Percentiles rank a stretch among this genome's conserved stretches.
phyloP scores from a whole-genome alignment of 345 rosid genomes.

The Dipteronia dyeriana region DNA sequence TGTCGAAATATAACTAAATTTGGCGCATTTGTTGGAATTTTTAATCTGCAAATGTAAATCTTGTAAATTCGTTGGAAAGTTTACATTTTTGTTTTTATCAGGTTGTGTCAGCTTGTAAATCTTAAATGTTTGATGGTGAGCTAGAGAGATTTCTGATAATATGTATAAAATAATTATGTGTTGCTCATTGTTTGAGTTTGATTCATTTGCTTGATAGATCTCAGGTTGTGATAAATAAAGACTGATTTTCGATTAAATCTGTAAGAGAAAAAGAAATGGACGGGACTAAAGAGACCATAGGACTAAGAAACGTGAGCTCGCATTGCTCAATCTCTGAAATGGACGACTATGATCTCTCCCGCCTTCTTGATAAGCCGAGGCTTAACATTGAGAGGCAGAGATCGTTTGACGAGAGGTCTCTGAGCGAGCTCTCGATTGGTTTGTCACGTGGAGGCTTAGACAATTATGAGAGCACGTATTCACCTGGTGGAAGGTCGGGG shows the following conservation, averaged over 20 bases:
- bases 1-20: conserved; percentile 16
- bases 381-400: conserved; percentile 89
- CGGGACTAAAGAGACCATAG: conserved; percentile 44
- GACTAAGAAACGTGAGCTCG: conserved; percentile 73
- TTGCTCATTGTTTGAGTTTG: not conserved
- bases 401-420: conserved; percentile 89
- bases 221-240: not conserved
- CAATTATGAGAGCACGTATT: conserved; percentile 49
- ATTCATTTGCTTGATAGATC: conserved; percentile 15
- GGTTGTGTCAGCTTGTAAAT: conserved; percentile 5
- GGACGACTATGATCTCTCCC: conserved; percentile 75
- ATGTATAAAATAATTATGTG: not conserved
- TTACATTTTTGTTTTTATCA: not conserved
- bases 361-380: conserved; percentile 82
- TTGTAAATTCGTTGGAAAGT: not conserved
- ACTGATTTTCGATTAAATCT: conserved; percentile 8
- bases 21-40: conserved; percentile 4
- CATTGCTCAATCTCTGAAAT: conserved; percentile 74
- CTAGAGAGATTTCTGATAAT: not conserved
- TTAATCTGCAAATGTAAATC: not conserved
- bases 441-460: conserved; percentile 54
- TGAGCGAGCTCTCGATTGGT: conserved; percentile 85
- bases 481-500: conserved; percentile 73
- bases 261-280: conserved; percentile 52
- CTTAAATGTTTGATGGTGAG: not conserved